Base-by-base conservation (phyloP, 2,329 filamentous ascomycete genomes). In the Ceratocystis harringtonii region DNA sequence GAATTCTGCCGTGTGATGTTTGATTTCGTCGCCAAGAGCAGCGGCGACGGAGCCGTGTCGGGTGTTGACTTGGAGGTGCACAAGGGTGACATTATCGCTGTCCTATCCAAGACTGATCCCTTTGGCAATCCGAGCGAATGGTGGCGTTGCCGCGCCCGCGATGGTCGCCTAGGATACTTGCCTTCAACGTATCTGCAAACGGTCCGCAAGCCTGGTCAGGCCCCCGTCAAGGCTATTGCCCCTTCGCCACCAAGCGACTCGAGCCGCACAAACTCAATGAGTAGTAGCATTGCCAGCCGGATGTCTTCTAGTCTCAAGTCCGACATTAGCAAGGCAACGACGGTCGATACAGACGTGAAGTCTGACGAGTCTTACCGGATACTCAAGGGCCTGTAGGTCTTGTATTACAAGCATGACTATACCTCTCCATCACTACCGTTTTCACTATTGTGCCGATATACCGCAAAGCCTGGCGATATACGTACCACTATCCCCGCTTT, bases 1-100 rank as follows among this genome's bases (percentile, higher is more conserved):
- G 92, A 97, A 74, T 99, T 97, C 79, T 99, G 92, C 79, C 89
- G 92, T 67, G 87, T 95, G 1, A 77, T 96, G 19, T 97, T 94
- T 77, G 94, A 99, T 77, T 99, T 96, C 78, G 86, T 87, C 0
- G 92, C 94, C 2, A 78, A 83, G 2, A 83, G 82, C 74, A 76
- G 76, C 66, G 25, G 66, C 19, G 63, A 67, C 7, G 76, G 81
- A 65, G 75, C 76, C 15, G 80, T 80, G 22, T 78, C 86, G 68
- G 90, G 89, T 43, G 85, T 97, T 70, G 95, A 99, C 72, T 81
- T 99, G 15, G 86, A 89, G 44, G 92, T 95, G 28, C 92, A 89
- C 78, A 96, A 96, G 78, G 92, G 92, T 67, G 94, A 99, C 71
- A 85, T 97, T 64, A 92, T 99, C 17, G 94, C 94, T 30, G 91